phyloP scores from a whole-genome alignment of 2,329 filamentous ascomycete genomes.

The Colletotrichum tamarilloi region DNA sequence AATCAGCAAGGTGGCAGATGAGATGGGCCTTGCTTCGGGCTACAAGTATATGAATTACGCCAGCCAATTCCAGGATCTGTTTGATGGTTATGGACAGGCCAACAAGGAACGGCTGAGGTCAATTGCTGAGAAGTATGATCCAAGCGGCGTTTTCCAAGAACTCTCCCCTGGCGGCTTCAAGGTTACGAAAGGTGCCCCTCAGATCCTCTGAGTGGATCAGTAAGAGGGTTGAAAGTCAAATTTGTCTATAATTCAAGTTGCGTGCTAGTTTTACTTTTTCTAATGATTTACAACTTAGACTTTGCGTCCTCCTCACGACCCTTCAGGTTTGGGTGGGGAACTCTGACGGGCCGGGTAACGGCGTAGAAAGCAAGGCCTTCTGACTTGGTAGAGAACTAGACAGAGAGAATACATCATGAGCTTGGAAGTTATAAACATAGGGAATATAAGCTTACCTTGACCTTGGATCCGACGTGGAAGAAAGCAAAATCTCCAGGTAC shows the following conservation, averaged over 20 bases:
- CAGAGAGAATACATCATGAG: neutral
- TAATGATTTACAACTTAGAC: neutral
- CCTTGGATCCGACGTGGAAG: constrained; percentile 15
- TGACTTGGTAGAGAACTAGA: constrained; percentile 31
- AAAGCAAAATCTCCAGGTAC: constrained; percentile 17
- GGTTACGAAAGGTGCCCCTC: constrained; percentile 33
- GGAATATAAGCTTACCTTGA: neutral
- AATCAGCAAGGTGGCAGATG: constrained; percentile 42
- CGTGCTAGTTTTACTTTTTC: too few species aligned
- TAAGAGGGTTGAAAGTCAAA: too few species aligned
- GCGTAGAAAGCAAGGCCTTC: constrained; percentile 33
- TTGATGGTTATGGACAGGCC: constrained; percentile 51
- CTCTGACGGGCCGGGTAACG: constrained; percentile 21
- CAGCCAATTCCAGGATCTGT: constrained; percentile 46
- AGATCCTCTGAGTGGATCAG: neutral
- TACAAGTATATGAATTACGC: constrained; percentile 62
- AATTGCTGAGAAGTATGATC: constrained; percentile 51
- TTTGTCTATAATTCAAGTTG: too few species aligned
- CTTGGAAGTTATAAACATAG: neutral
- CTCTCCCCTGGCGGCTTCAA: constrained; percentile 54
- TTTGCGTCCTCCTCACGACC: constrained; percentile 11
- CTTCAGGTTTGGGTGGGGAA: constrained; percentile 23
- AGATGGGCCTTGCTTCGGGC: constrained; percentile 46
- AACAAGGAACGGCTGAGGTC: constrained; percentile 48
- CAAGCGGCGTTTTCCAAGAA: constrained; percentile 47